Percentiles rank a stretch among this genome's conserved stretches.
Evolutionary conservation across 345 rosid genomes (phyloP).

Genomic region (Eucalyptus brandiana): DNA sequence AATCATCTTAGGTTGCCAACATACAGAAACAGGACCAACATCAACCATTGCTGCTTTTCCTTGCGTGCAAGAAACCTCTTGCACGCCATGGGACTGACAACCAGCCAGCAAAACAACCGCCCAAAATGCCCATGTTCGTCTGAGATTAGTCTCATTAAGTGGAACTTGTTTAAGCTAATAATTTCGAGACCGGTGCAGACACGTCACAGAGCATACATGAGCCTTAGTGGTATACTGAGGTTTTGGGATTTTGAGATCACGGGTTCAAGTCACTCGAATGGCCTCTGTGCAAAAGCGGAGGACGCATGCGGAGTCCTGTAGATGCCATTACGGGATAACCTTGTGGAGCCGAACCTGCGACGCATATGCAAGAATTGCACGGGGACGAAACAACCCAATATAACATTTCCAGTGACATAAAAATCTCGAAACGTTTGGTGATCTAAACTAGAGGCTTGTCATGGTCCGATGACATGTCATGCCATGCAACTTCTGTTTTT

Average conservation of each 20-base stretch:
- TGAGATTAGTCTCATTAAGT: background rate
- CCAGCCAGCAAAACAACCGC: background rate
- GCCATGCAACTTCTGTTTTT: background rate
- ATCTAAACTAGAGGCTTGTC: background rate
- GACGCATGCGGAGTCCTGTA: background rate
- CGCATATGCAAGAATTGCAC: background rate
- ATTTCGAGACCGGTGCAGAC: background rate
- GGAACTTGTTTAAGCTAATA: background rate
- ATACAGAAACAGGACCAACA: background rate
- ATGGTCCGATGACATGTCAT: background rate
- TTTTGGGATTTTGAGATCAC: background rate
- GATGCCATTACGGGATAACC: background rate
- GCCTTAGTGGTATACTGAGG: background rate
- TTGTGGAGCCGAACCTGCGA: background rate
- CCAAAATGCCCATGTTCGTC: background rate
- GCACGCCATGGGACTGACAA: background rate
- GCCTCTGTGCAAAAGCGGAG: background rate
- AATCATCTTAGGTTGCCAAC: background rate
- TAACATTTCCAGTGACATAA: background rate
- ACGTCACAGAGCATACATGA: background rate
- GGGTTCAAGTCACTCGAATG: background rate
- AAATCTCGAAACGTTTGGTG: background rate
- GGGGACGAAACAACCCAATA: background rate
- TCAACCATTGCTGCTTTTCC: background rate
- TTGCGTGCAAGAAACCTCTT: background rate